Base-by-base conservation (phyloP, 1,139 yeast genomes). In the Pichia inconspicua region DNA sequence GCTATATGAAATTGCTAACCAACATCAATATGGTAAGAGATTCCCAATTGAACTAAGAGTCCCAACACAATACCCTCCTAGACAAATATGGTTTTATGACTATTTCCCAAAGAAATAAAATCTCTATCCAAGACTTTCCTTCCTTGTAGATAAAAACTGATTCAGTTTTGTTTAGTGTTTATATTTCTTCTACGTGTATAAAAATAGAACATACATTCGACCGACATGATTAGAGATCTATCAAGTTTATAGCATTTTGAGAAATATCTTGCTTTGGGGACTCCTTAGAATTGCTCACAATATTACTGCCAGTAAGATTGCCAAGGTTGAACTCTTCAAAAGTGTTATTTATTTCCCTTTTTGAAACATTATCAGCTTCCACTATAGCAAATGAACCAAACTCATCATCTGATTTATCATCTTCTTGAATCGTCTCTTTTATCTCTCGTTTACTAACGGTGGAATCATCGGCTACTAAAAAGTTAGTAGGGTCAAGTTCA, bases 41-140 rank as follows among this genome's bases (percentile, higher is more conserved):
- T 84, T 82, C 63, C 92, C 94, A 9, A 65, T 83, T 60, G 96
- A 90, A 60, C 66, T 88, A 69, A 78, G 95, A 62, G 79, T 86
- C 5, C 97, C 98, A 34, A 85, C 96, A 1, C 95, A 89, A 49
- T 87, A 73, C 54, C 98, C 98, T n/a, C 84, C 97, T 39, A 80
- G 78, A 60, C 75, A 77, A 53, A 74, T 87, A 30, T 90, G 97
- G 97, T 79, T 82, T 50, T 77, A 79, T 61, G 80, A 82, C 56
- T 86, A 71, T 59, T 61, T 53, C 37, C 66, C 68, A 36, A 49
- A 53, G 36, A 40, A 27, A 12, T 37, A 17, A 3, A 17, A 2
- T 34, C 7, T 15, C 22, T 15, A 7, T 17, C 7, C 10, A 15
- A 19, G 30, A 17, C 19, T 25, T 25, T 41, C 31, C 28, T 10